Base-by-base conservation (phyloP, 306 rosid genomes). In the Cucumis melo region DNA sequence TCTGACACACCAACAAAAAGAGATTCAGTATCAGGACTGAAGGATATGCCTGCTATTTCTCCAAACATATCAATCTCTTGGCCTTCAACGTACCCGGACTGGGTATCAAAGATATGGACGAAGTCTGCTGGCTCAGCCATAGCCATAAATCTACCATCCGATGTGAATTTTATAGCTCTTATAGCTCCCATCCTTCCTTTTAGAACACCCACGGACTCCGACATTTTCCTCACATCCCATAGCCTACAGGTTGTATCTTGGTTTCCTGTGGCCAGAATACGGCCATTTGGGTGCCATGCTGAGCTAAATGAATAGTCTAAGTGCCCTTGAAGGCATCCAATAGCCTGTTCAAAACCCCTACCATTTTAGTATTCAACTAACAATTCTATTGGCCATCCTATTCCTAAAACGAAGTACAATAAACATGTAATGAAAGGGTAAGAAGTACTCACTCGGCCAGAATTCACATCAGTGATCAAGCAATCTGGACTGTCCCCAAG, bases 51-150 rank as follows among this genome's bases (percentile, higher is more conserved):
- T 15, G 97, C 89, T 78, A 92, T 87, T 88, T 92, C 97, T 56
- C 97, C 97, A 20, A 92, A 92, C 85, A 92, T 88, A 84, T 90
- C 93, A 1, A 92, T 85, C 79, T 88, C 92, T 76, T 92, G 97
- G 78, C 88, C 96, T 78, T 85, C 84, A 51, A 81, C 84, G 10
- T 87, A 92, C 53, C 96, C 93, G 51, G 80, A 79, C 64, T 87
- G 88, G 82, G 84, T 89, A 23, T 92, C 96, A 44, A 84, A 92
- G 42, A 92, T 88, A 62, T 92, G 97, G 67, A 92, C 96, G 44
- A 90, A 92, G 82, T 92, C 97, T 2, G 97, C 97, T 20, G 97
- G 89, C 88, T 92, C 97, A 0, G 96, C 96, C 88, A 84, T 92
- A 34, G 87, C 91, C 97, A 92, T 86, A 82, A 85, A 87, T 74